phyloP scores from a whole-genome alignment of 805 yeast genomes.

The Scheffersomyces ergatensis region DNA sequence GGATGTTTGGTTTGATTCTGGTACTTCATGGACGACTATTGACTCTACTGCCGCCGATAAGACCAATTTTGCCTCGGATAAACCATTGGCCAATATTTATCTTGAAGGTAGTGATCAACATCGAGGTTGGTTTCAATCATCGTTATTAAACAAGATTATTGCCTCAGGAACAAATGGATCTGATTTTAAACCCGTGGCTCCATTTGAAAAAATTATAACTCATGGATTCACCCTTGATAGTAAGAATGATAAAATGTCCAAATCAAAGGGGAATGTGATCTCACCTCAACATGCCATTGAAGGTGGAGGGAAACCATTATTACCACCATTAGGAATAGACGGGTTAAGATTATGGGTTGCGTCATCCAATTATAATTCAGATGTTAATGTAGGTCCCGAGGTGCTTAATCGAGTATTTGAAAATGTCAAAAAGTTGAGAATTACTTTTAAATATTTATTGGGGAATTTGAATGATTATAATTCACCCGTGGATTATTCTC shows the following conservation, averaged over 20 bases:
- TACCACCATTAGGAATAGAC: slow-evolving; percentile 78
- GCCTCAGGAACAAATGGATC: slow-evolving; percentile 43
- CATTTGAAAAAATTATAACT: slow-evolving; percentile 75
- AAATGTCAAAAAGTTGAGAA: slow-evolving; percentile 73
- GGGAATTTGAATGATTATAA: slow-evolving; percentile 64
- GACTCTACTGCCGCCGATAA: slow-evolving; percentile 34
- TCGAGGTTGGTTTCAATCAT: slow-evolving; percentile 98
- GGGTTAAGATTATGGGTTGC: slow-evolving; percentile 92
- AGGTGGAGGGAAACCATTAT: slow-evolving; percentile 46
- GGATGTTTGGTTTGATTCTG: slow-evolving; percentile 99
- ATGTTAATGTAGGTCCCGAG: slow-evolving; percentile 70
- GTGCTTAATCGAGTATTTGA: slow-evolving; percentile 76
- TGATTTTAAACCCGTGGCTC: slow-evolving; percentile 39
- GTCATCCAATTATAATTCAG: slow-evolving; percentile 80
- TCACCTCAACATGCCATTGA: slow-evolving; percentile 65
- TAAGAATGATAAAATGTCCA: slow-evolving; percentile 88
- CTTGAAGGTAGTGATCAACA: slow-evolving; percentile 98
- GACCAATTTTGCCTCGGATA: slow-evolving; percentile 18
- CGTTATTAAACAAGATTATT: slow-evolving; percentile 73
- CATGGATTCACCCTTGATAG: slow-evolving; percentile 94
- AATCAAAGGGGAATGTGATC: slow-evolving; percentile 82
- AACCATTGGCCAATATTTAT: slow-evolving; percentile 69
- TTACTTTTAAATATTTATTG: slow-evolving; percentile 74
- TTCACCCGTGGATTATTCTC: slow-evolving; percentile 33
- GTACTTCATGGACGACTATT: slow-evolving; percentile 81